phyloP scores from a whole-genome alignment of 1,284 basidiomycete species.

The Moesziomyces sp. region DNA sequence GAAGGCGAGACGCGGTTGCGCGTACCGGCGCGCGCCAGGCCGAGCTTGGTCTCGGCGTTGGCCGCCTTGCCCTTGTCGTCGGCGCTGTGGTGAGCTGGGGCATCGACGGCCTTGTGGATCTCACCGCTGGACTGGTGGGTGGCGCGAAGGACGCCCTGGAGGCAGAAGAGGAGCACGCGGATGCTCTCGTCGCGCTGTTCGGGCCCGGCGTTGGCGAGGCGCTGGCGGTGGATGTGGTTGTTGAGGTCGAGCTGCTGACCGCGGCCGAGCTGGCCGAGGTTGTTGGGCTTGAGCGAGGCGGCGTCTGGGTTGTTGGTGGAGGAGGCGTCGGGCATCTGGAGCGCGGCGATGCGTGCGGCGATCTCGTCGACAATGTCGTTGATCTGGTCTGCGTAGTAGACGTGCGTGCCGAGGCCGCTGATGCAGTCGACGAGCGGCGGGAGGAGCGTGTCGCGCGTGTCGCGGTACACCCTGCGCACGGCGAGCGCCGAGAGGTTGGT shows the following conservation, averaged over 20 bases:
- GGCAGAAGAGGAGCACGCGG: conserved; percentile 77
- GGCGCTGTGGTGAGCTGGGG: conserved; percentile 1
- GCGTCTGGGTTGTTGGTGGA: conserved; percentile 64
- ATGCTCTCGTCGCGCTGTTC: conserved; percentile 75
- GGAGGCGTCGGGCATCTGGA: conserved; percentile 75
- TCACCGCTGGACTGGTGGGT: conserved; percentile 73
- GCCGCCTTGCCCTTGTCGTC: conserved; percentile 47
- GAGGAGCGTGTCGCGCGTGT: conserved; percentile 74
- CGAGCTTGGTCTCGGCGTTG: conserved; percentile 24
- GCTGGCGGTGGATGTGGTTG: conserved; percentile 43
- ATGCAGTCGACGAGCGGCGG: conserved; percentile 81
- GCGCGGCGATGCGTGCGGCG: conserved; percentile 77
- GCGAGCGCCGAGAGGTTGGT: conserved; percentile 74
- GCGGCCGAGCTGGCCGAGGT: conserved; percentile 60
- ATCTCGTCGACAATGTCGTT: conserved; percentile 90
- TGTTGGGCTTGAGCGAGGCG: conserved; percentile 63
- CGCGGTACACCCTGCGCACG: conserved; percentile 75
- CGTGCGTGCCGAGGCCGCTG: conserved; percentile 83
- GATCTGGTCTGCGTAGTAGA: conserved; percentile 96
- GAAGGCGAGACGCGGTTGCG: conserved; percentile 51
- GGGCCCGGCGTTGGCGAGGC: conserved; percentile 61
- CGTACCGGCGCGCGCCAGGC: conserved; percentile 44
- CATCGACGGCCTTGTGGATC: conserved; percentile 50
- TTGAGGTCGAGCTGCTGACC: conserved; percentile 39
- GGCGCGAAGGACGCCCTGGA: conserved; percentile 78